These are phyloP conservation scores for Cyathus olla DNA, from an alignment of 1,284 basidiomycete genomes.

Conservation along the genomic window DNA sequence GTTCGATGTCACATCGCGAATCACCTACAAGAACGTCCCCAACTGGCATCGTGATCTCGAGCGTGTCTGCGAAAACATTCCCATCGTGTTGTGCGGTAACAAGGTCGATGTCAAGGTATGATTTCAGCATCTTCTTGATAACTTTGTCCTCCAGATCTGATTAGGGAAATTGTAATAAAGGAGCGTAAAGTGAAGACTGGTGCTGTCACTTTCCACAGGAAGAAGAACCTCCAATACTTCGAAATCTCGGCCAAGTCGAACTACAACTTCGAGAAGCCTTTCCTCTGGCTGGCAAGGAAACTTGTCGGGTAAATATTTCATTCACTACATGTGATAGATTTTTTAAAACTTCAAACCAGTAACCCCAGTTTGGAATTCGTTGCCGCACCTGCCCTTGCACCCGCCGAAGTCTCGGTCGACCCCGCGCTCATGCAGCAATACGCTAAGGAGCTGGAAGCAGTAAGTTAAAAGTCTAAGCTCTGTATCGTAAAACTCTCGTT, in stretches of 20 bases:
- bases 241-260: constrained; percentile 99
- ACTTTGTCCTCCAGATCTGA: no score
- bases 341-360: constrained; percentile 48
- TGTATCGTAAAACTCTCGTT: constrained; percentile 1
- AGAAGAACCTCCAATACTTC: constrained; percentile 99
- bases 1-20: constrained; percentile 99
- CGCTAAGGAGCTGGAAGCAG: constrained; percentile 81
- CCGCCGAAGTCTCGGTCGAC: constrained; percentile 94
- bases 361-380: constrained; percentile 95
- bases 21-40: constrained; percentile 99
- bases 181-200: constrained; percentile 99
- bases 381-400: constrained; percentile 95
- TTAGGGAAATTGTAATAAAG: constrained; percentile 52
- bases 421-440: constrained; percentile 87
- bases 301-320: constrained; percentile 84
- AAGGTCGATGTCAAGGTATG: constrained; percentile 98
- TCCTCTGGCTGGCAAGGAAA: constrained; percentile 99
- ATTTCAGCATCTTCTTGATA: no score
- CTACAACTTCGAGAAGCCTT: constrained; percentile 99
- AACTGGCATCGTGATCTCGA: constrained; percentile 99
- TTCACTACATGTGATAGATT: not conserved
- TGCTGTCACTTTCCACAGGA: constrained; percentile 99
- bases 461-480: constrained; percentile 40
- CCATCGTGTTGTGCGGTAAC: constrained; percentile 99
- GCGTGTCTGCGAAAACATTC: constrained; percentile 99